Base-by-base conservation (phyloP, 2,329 filamentous ascomycete genomes). In the Ambrosiella beaveri region DNA sequence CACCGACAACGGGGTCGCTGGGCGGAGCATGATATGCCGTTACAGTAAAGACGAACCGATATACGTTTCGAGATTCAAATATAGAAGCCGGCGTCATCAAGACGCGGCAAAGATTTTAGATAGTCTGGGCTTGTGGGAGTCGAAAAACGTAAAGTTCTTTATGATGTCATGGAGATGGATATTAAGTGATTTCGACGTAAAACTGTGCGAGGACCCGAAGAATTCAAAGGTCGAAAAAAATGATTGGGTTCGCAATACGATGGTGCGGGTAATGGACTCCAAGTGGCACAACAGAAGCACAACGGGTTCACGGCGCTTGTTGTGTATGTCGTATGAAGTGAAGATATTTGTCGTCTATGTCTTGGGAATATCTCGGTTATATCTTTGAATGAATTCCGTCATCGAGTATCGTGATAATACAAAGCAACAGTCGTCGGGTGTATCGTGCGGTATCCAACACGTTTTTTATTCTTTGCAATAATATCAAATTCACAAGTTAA, bases 1-100 rank as follows among this genome's bases (percentile, higher is more conserved):
- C 64, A 95, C 75, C 64, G 90, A 84, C 68, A 98, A 75, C 64
- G 93, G 91, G 61, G 93, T 97, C 62, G 93, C 91, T 62, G 93
- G 90, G 67, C 90, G 87, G 69, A 97, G 75, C 81, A 95, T 88
- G 73, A 73, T 82, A 74, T 51, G 63, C 61, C 60, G 64, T 62
- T 45, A 67, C 65, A 56, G 54, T 51, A 61, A 59, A 57, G 60
- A 59, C 5, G 27, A 27, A 27, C 27, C 3, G 59, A 60, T 59
- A 59, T 51, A 35, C 47, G 41, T 45, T 15, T 27, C 15, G 15
- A 15, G 55, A 37, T 27, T 17, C n/a, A 50, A 37, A 27, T 40
- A n/a, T 11, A 60, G 58, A 57, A 64, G 71, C 71, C 71, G 63
- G 69, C 71, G 72, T 67, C 72, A 61, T 71, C 65, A 69, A 72